Evolutionary conservation across 2,329 filamentous ascomycete genomes (phyloP).

Genomic region (Ophiocordyceps sinensis): DNA sequence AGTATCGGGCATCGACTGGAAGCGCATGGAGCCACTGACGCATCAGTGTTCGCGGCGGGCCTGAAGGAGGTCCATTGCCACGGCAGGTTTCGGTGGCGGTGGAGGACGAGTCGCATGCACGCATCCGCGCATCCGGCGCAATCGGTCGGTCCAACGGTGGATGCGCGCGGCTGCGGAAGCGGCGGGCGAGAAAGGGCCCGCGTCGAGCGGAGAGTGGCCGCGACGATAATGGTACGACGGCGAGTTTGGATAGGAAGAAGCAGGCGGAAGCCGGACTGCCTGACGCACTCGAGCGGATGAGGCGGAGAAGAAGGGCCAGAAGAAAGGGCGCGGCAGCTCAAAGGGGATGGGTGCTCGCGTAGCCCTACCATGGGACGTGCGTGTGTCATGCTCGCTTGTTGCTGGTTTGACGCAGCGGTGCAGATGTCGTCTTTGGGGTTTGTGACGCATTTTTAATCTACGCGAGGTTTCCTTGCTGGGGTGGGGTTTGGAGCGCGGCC

Average conservation of each 20-base stretch:
- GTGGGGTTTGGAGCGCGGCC: background rate
- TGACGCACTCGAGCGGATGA: too few relatives aligned
- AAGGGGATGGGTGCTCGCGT: background rate
- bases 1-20: constrained; percentile 19
- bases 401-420: background rate
- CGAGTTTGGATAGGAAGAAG: too few relatives aligned
- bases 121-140: too few relatives aligned
- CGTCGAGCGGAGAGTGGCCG: too few relatives aligned
- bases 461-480: background rate
- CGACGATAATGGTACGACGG: too few relatives aligned
- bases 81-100: too few relatives aligned
- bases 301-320: too few relatives aligned
- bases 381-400: background rate
- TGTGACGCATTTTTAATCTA: background rate
- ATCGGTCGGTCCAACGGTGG: too few relatives aligned
- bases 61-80: background rate
- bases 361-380: background rate
- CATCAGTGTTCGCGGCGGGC: constrained; percentile 7
- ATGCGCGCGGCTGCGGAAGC: too few relatives aligned
- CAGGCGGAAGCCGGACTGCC: too few relatives aligned
- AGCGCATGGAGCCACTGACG: constrained; percentile 12
- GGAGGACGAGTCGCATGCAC: too few relatives aligned
- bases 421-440: background rate
- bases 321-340: background rate
- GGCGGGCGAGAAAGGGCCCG: too few relatives aligned